Evolutionary conservation across 495 filamentous ascomycete species (phyloP), one percentile per base, ranked within the genome.

Genomic region (Astrocystis sublimbata): DNA sequence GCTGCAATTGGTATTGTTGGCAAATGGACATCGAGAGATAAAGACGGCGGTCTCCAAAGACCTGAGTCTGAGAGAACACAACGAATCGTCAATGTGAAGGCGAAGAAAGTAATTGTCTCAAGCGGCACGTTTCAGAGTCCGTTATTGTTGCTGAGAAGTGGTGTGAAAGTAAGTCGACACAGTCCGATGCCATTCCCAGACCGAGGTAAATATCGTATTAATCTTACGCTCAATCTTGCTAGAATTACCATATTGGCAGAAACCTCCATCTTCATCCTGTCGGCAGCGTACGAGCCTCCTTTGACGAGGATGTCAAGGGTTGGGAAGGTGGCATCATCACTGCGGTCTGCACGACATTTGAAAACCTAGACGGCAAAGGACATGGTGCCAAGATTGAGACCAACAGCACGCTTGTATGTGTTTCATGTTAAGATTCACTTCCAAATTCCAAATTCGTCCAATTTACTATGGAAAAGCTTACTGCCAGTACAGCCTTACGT

Each of bases 291-390:
- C 79, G 75, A 2, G 91, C 82, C 13, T 75, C 86, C 12, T 92
- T 86, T 65, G 80, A 88, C 6, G 77, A 92, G 35, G 85, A 87
- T 24, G 74, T 85, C 12, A 82, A 81, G 26, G 89, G 89, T 0
- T 96, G 91, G 91, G 92, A 96, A 81, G 92, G 86, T 19, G 73
- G 79, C 2, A 87, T 89, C 41, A 80, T 98, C 56, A 98, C 93
- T 0, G 81, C 84, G 4, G 85, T 93, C 2, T 86, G 88, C 62
- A 85, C 83, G 36, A 86, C 88, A 46, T 92, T 92, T 60, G 91
- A 96, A 64, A 88, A 97, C 64, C 83, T 92, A 0, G 92, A 96
- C 70, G 84, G 84, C 28, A 76, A 88, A 21, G 90, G 91, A 30
- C 91, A 98, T 65, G 93, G 93, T n/a, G 80, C 79, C 54, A 96